These are phyloP conservation scores for Salvia splendens DNA, from an alignment of 257 asterid species.

Conservation along the genomic window DNA sequence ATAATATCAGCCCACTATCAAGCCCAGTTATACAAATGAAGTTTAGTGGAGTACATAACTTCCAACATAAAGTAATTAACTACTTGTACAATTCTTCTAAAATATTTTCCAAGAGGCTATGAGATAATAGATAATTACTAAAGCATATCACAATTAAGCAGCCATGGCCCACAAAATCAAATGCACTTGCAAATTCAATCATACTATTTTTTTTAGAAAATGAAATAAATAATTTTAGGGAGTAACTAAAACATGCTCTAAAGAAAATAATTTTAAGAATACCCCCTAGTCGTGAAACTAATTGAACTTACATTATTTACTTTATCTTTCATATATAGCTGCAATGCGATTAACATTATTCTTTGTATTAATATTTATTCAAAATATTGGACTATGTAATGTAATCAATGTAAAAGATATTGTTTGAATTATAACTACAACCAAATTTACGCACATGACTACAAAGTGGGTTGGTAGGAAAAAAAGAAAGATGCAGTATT, in stretches of 20 bases:
- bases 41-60: background rate
- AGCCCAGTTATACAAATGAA: background rate
- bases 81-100: background rate
- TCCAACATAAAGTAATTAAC: background rate
- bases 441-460: too few species aligned
- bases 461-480: too few species aligned
- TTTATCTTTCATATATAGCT: background rate
- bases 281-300: background rate
- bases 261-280: background rate
- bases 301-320: slow-evolving; percentile 6
- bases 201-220: background rate
- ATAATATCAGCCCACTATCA: too few species aligned
- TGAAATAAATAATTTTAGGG: background rate
- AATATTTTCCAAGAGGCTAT: background rate
- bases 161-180: background rate
- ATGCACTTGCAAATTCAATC: background rate
- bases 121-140: background rate
- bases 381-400: background rate
- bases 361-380: background rate
- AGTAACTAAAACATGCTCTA: background rate
- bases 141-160: background rate
- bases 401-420: background rate
- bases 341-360: too few species aligned
- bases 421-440: too few species aligned
- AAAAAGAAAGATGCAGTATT: too few species aligned